Conservation (phyloP, 805 yeast genomes). For the Osmozyma mogii region DNA sequence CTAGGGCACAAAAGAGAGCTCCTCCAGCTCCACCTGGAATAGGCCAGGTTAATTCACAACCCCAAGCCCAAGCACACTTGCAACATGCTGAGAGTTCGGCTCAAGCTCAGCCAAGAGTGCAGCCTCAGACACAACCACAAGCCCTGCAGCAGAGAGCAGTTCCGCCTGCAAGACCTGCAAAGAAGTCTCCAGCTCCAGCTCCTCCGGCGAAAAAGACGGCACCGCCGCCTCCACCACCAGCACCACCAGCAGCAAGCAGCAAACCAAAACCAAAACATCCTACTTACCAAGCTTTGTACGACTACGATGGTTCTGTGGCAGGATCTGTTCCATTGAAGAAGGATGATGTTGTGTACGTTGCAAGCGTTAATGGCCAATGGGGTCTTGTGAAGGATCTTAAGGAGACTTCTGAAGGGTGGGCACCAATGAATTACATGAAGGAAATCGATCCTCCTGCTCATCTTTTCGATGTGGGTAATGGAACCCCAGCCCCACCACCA, state of each 20-base stretch:
- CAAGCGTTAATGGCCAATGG: slow-evolving; percentile 86
- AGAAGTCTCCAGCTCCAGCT: slow-evolving; percentile 41
- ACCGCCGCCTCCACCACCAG: slow-evolving; percentile 34
- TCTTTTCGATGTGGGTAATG: slow-evolving; percentile 14
- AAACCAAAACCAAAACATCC: slow-evolving; percentile 56
- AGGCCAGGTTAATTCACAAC: not conserved
- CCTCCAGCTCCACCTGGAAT: slow-evolving; percentile 2
- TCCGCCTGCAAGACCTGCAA: slow-evolving; percentile 20
- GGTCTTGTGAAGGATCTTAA: slow-evolving; percentile 76
- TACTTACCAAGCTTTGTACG: slow-evolving; percentile 77
- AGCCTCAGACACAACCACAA: slow-evolving; percentile 5
- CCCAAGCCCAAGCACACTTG: not conserved
- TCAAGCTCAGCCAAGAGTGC: slow-evolving; percentile 1
- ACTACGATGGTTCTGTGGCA: slow-evolving; percentile 78
- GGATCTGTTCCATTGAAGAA: slow-evolving; percentile 72
- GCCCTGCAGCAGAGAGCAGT: slow-evolving; percentile 9
- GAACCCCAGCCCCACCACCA: slow-evolving; percentile 33
- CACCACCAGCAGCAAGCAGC: slow-evolving; percentile 52
- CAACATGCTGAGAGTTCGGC: not conserved
- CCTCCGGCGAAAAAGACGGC: slow-evolving; percentile 47
- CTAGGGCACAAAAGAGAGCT: not conserved
- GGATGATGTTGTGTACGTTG: slow-evolving; percentile 67
- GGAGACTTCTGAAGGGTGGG: slow-evolving; percentile 88
- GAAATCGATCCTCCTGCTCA: slow-evolving; percentile 44
- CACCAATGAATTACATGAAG: slow-evolving; percentile 85